Percentiles rank a stretch among this genome's conserved stretches.
These are phyloP conservation scores for Cutaneotrichosporon arboriforme DNA, from an alignment of 1,284 basidiomycete species.

Conservation along the genomic window DNA sequence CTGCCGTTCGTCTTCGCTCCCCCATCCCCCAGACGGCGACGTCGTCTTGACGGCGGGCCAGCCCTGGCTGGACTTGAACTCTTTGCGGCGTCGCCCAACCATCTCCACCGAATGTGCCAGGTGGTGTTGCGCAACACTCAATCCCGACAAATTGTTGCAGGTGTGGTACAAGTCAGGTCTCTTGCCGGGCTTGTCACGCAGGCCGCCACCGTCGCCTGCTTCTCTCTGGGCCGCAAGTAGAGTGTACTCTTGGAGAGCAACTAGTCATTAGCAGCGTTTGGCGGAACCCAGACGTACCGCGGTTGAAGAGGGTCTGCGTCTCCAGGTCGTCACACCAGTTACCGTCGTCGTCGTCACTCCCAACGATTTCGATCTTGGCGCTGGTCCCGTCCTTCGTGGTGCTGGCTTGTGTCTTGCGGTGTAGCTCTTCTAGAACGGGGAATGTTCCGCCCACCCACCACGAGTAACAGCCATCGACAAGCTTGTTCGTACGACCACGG, in stretches of 20 bases:
- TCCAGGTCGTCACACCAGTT: constrained; percentile 22
- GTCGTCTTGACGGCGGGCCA: constrained; percentile 29
- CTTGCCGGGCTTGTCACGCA: constrained; percentile 95
- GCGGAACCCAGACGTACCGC: constrained; percentile 31
- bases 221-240: constrained; percentile 78
- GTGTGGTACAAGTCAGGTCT: constrained; percentile 84
- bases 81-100: constrained; percentile 48
- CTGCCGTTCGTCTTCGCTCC: constrained; percentile 38
- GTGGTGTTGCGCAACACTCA: constrained; percentile 79
- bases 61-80: constrained; percentile 29
- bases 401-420: constrained; percentile 40
- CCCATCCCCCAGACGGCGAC: constrained; percentile 25
- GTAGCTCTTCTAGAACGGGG: constrained; percentile 63
- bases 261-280: constrained; percentile 25
- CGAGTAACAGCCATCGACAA: constrained; percentile 97
- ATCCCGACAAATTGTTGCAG: constrained; percentile 77
- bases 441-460: constrained; percentile 98
- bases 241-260: constrained; percentile 81
- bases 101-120: constrained; percentile 55
- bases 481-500: constrained; percentile 88
- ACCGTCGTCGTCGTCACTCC: constrained; percentile 24
- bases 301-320: constrained; percentile 39
- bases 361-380: constrained; percentile 8
- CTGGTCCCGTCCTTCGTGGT: constrained; percentile 15
- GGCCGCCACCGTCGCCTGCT: constrained; percentile 56